Percentiles rank a stretch among this genome's conserved stretches.
Conservation (phyloP, 2,329 filamentous ascomycete species). For the Aschersonia sp. region DNA sequence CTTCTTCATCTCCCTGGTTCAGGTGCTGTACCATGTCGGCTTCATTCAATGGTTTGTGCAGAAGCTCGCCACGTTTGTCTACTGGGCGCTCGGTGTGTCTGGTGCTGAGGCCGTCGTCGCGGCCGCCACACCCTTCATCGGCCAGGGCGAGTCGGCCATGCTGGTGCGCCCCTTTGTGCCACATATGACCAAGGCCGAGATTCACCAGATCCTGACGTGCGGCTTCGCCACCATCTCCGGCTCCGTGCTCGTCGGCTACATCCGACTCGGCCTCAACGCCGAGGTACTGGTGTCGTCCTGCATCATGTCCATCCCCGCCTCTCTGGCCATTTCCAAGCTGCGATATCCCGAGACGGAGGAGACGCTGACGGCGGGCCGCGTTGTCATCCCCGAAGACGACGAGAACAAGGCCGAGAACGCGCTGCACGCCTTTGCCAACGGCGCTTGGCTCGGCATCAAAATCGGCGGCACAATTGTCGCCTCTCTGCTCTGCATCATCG, state of each 20-base stretch:
- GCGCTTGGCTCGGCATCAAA: slow-evolving; percentile 75
- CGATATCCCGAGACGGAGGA: slow-evolving; percentile 82
- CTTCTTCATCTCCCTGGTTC: slow-evolving; percentile 90
- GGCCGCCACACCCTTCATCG: slow-evolving; percentile 84
- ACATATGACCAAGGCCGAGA: slow-evolving; percentile 72
- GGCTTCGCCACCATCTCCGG: slow-evolving; percentile 89
- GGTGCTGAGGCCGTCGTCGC: slow-evolving; percentile 90
- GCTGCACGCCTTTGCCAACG: slow-evolving; percentile 74
- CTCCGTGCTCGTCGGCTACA: slow-evolving; percentile 75
- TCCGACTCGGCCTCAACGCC: slow-evolving; percentile 66
- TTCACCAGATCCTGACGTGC: slow-evolving; percentile 87
- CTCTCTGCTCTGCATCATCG: slow-evolving; percentile 73
- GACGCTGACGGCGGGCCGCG: slow-evolving; percentile 66
- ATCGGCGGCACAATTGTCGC: slow-evolving; percentile 72
- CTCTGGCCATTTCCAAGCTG: slow-evolving; percentile 77
- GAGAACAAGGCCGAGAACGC: slow-evolving; percentile 65
- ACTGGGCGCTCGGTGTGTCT: slow-evolving; percentile 76
- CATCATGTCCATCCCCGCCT: slow-evolving; percentile 91
- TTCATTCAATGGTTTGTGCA: slow-evolving; percentile 79
- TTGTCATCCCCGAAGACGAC: slow-evolving; percentile 67
- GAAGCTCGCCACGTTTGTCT: slow-evolving; percentile 84
- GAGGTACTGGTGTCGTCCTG: slow-evolving; percentile 82
- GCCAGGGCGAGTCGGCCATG: slow-evolving; percentile 89
- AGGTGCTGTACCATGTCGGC: slow-evolving; percentile 69
- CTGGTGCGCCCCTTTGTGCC: slow-evolving; percentile 77